Percentiles rank a stretch among this genome's conserved stretches.
phyloP scores from a whole-genome alignment of 2,329 filamentous ascomycete genomes.

The Penicillium sp. region DNA sequence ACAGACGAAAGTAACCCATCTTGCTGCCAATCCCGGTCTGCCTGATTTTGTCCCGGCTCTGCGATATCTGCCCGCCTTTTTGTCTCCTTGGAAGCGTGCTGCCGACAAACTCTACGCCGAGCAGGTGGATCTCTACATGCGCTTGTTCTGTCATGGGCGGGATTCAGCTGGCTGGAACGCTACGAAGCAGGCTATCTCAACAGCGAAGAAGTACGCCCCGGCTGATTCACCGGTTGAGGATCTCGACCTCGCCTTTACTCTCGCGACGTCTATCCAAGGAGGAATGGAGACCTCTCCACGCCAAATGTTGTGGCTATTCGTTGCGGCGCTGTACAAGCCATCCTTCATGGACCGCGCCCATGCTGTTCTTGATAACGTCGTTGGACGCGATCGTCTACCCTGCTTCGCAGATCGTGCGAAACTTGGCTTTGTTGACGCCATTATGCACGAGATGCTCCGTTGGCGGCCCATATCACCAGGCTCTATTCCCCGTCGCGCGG shows the following conservation, averaged over 20 bases:
- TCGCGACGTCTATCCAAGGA: constrained; percentile 50
- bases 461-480: constrained; percentile 47
- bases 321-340: constrained; percentile 49
- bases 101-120: constrained; percentile 22
- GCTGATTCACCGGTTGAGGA: constrained; percentile 33
- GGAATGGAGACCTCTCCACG: constrained; percentile 53
- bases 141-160: constrained; percentile 21
- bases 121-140: constrained; percentile 29
- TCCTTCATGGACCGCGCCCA: constrained; percentile 43
- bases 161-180: constrained; percentile 26
- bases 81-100: constrained; percentile 49
- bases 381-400: constrained; percentile 33
- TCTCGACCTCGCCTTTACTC: constrained; percentile 49
- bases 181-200: constrained; percentile 26
- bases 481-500: constrained; percentile 50
- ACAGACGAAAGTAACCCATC: constrained; percentile 51
- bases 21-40: constrained; percentile 47
- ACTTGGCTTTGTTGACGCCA: constrained; percentile 35
- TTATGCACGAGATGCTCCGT: constrained; percentile 38
- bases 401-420: constrained; percentile 31
- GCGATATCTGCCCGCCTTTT: constrained; percentile 45
- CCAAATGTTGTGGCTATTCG: constrained; percentile 50
- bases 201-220: constrained; percentile 40
- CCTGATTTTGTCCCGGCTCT: constrained; percentile 49
- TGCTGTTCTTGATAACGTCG: constrained; percentile 32